phyloP scores from a whole-genome alignment of 139 green algal genomes.

The Chlamydomonas sp. region DNA sequence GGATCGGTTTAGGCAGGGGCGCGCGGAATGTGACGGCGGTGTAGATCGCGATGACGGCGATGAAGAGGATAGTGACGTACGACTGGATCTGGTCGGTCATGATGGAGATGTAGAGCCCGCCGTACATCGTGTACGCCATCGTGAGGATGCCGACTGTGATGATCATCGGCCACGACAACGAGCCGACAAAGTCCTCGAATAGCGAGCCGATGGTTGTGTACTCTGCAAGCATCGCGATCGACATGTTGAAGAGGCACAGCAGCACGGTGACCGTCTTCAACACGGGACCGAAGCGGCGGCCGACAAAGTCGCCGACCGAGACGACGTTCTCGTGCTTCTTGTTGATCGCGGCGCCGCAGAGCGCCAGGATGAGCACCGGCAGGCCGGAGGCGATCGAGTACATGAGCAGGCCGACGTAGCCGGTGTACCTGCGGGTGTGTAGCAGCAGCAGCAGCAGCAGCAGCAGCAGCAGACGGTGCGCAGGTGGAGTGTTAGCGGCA shows the following conservation, averaged over 20 bases:
- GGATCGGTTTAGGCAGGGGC: slow-evolving; percentile 44
- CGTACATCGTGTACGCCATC: slow-evolving; percentile 57
- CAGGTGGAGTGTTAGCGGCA: too few species aligned
- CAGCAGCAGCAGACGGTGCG: too few species aligned
- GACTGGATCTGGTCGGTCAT: slow-evolving; percentile 70
- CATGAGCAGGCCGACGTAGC: slow-evolving; percentile 43
- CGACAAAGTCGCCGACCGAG: slow-evolving; percentile 48
- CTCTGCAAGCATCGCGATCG: slow-evolving; percentile 16
- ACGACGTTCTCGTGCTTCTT: not conserved
- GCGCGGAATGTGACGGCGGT: not conserved
- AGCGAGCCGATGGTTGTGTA: slow-evolving; percentile 57
- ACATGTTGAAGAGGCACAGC: slow-evolving; percentile 67
- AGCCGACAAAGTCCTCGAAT: slow-evolving; percentile 54
- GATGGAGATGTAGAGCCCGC: slow-evolving; percentile 65
- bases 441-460: too few species aligned
- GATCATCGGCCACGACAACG: slow-evolving; percentile 52
- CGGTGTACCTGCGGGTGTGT: too few species aligned
- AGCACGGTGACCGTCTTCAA: slow-evolving; percentile 42
- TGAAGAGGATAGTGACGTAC: slow-evolving; percentile 38
- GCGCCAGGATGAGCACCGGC: slow-evolving; percentile 7
- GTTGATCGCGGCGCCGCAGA: slow-evolving; percentile 1
- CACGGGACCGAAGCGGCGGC: slow-evolving; percentile 51
- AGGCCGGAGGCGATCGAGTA: slow-evolving; percentile 7
- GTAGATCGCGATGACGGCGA: slow-evolving; percentile 55
- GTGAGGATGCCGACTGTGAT: slow-evolving; percentile 33